phyloP scores from a whole-genome alignment of 2,329 filamentous ascomycete species.

The Fonsecaea multimorphosa region DNA sequence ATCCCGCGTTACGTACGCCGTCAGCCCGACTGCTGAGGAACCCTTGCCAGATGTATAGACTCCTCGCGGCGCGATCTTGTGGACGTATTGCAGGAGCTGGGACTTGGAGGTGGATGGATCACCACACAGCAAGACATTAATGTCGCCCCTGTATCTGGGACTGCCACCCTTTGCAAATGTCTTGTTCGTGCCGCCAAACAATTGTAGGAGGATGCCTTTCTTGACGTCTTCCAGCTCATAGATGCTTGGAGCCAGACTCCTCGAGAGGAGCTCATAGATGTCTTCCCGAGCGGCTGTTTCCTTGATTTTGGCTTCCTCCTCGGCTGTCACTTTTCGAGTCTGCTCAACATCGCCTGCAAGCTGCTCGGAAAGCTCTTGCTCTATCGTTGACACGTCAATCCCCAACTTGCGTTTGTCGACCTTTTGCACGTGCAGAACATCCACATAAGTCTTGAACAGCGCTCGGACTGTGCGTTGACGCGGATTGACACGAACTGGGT shows the following conservation, averaged over 20 bases:
- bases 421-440: conserved; percentile 94
- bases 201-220: conserved; percentile 94
- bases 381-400: conserved; percentile 85
- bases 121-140: conserved; percentile 95
- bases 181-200: conserved; percentile 98
- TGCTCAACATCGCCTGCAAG: conserved; percentile 77
- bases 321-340: conserved; percentile 78
- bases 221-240: conserved; percentile 99
- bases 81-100: conserved; percentile 89
- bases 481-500: conserved; percentile 90
- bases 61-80: conserved; percentile 93
- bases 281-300: conserved; percentile 79
- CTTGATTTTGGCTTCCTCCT: conserved; percentile 89
- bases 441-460: conserved; percentile 97
- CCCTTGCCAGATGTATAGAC: conserved; percentile 79
- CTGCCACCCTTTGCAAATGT: conserved; percentile 95
- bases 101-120: conserved; percentile 97
- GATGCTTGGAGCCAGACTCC: conserved; percentile 90
- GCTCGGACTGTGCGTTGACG: conserved; percentile 91
- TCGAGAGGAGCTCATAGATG: conserved; percentile 88
- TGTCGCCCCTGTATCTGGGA: conserved; percentile 94
- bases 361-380: conserved; percentile 77
- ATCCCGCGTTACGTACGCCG: conserved; percentile 77
- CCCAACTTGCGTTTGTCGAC: conserved; percentile 94
- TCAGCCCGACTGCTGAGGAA: conserved; percentile 76